phyloP scores from a whole-genome alignment of 108 stramenopile species.

The Cyclotella kingstonii region DNA sequence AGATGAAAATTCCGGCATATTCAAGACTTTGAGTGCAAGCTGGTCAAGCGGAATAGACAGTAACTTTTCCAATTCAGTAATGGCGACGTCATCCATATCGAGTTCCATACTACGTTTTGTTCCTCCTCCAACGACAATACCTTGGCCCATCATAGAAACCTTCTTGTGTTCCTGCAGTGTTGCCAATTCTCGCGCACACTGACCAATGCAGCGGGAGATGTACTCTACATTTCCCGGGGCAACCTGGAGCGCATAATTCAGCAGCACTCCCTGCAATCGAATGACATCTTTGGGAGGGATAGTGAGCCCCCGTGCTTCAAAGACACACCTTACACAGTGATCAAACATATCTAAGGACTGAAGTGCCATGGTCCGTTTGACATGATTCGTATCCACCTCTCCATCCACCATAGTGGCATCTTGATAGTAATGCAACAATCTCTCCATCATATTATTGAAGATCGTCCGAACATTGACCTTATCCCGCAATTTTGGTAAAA shows the following conservation, averaged over 20 bases:
- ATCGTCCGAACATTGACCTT: constrained; percentile 96
- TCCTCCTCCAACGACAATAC: constrained; percentile 37
- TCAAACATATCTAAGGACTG: constrained; percentile 92
- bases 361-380: constrained; percentile 60
- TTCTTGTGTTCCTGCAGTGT: constrained; percentile 48
- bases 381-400: constrained; percentile 79
- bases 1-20: constrained; percentile 76
- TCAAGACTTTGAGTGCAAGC: constrained; percentile 77
- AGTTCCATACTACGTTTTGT: constrained; percentile 29
- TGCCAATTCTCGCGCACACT: constrained; percentile 62
- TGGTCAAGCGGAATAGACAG: constrained; percentile 85
- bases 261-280: constrained; percentile 87
- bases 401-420: constrained; percentile 72
- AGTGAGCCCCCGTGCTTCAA: constrained; percentile 82
- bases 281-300: constrained; percentile 84
- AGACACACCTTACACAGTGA: constrained; percentile 83
- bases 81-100: constrained; percentile 73
- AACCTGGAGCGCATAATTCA: constrained; percentile 90
- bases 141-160: constrained; percentile 52
- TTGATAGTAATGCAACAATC: constrained; percentile 78
- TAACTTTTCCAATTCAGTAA: constrained; percentile 85
- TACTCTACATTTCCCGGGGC: constrained; percentile 91
- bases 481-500: constrained; percentile 87
- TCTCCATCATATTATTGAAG: constrained; percentile 91
- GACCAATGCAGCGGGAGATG: constrained; percentile 76